Evolutionary conservation across 176 grass and related monocot genomes (phyloP), one percentile per base, ranked within the genome.

Genomic region (Triticum timopheevii): DNA sequence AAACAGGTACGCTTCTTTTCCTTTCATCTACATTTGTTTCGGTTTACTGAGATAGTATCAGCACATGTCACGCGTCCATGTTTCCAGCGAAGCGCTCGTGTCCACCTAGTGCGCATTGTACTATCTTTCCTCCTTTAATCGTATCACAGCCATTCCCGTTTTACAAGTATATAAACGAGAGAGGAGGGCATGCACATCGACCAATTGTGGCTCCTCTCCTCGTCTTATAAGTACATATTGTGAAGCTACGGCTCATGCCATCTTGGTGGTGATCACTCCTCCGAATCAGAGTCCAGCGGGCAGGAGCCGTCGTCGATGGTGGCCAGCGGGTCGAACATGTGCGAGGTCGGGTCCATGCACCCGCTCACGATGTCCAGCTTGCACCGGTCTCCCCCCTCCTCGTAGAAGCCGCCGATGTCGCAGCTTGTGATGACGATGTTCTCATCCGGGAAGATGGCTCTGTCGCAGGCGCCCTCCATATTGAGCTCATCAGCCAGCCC

Each of bases 371-470:
- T 91, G 85, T 95, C 93, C 79, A 98, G 86, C 83, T 98, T 98
- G 88, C 96, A 98, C 63, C 91, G 83, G 25, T 94, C 87, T 23
- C 96, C 96, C 33, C 96, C 96, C 58, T 95, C 86, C 17, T 88
- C 82, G 88, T 94, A 95, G 70, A 88, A 86, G 93, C 88, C 92
- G 25, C 73, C 96, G 4, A 98, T 91, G 22, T 82, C 84, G 84
- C 96, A 98, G 69, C 93, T 98, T n/a, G 94, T 85, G 74, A 98
- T 89, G 77, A 90, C 76, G 34, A 93, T 69, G 87, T 96, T 96
- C 58, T 87, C 89, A 76, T 98, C 96, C 10, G 93, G 92, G 83
- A 89, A 98, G 85, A 98, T 94, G 87, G 93, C 93, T 61, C 74
- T 93, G 34, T 95, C 90, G 80, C 96, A 98, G 13, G 96, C 96